phyloP scores from a whole-genome alignment of 441 rosid species.

The Omphalea diandra region DNA sequence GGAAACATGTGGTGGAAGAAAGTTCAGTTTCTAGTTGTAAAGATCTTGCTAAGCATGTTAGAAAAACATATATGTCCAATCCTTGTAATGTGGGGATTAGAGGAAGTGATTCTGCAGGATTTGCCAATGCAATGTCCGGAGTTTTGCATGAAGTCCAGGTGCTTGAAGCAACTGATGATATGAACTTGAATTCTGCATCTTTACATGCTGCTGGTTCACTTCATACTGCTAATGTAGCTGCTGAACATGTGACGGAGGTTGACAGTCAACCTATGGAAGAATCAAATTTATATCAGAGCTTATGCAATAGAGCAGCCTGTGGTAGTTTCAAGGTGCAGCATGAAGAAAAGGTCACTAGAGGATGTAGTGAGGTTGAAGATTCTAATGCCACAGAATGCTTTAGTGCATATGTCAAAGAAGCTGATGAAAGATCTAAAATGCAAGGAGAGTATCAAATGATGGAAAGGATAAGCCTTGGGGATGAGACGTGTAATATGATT shows the following conservation, averaged over 20 bases:
- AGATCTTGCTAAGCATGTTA: conserved; percentile 21
- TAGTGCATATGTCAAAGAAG: conserved; percentile 20
- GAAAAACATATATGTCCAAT: conserved; percentile 17
- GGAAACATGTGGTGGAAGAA: conserved; percentile 28
- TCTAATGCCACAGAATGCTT: conserved; percentile 22
- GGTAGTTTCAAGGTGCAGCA: conserved; percentile 23
- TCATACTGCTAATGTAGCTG: conserved; percentile 22
- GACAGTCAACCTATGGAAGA: conserved; percentile 28
- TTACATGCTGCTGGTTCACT: conserved; percentile 30
- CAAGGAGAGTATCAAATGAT: conserved; percentile 19
- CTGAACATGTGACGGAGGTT: conserved; percentile 23
- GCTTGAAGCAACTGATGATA: conserved; percentile 30
- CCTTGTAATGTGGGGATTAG: conserved; percentile 10
- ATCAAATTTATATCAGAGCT: conserved; percentile 12
- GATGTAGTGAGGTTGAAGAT: conserved; percentile 24
- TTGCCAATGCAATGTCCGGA: conserved; percentile 22
- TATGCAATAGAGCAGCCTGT: conserved; percentile 19
- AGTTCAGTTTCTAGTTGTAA: conserved; percentile 25
- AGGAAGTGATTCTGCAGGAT: conserved; percentile 18
- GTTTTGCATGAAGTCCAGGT: conserved; percentile 37
- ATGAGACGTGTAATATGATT: conserved; percentile 26
- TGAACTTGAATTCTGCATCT: conserved; percentile 31
- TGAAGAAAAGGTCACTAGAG: conserved; percentile 29
- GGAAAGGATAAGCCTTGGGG: conserved; percentile 12
- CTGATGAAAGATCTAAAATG: conserved; percentile 24